Evolutionary conservation across 1,139 yeast genomes (phyloP), one percentile per base, ranked within the genome.

Genomic region (Candida sp.): DNA sequence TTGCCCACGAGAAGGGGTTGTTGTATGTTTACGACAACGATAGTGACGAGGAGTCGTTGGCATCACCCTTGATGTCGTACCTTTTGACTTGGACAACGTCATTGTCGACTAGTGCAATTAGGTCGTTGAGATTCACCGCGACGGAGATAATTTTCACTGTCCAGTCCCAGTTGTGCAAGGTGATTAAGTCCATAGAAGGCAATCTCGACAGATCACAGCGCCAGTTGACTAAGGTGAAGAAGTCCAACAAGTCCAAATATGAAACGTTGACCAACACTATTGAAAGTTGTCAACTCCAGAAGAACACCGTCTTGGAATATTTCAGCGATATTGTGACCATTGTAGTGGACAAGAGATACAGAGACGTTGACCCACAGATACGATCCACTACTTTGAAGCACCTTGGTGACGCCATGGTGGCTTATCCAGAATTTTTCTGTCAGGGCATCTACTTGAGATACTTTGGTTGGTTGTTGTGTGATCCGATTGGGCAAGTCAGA

Each of bases 401-500:
- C 41, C 72, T 92, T 46, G 84, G 91, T 23, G 74, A 70, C 28
- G 88, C 96, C 88, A 88, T 90, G 74, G 73, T 78, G n/a, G 64
- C 72, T 6, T 81, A 80, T 55, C 96, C 97, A 0, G 91, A 86
- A 51, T 72, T 78, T 50, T 92, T 89, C 61, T 78, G 88, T 58
- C 89, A 85, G 54, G 85, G 88, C 2, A 72, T 84, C 1, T 89
- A 84, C 62, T 75, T 92, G 54, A 80, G 93, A 54, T 90, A 89
- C 63, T 81, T 88, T 63, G 97, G 97, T 3, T 89, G 96, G 96
- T 75, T 90, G 25, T 70, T 92, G 44, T 85, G 94, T 7, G 98
- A 93, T 62, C 77, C 85, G 1, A 78, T 81, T 23, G 68, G 80
- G 12, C 58, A 67, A 3, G 96, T 90, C 1, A 78, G 97, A 56